These are phyloP conservation scores for Tricholoma matsutake DNA, from an alignment of 768 basidiomycete species.

Conservation along the genomic window DNA sequence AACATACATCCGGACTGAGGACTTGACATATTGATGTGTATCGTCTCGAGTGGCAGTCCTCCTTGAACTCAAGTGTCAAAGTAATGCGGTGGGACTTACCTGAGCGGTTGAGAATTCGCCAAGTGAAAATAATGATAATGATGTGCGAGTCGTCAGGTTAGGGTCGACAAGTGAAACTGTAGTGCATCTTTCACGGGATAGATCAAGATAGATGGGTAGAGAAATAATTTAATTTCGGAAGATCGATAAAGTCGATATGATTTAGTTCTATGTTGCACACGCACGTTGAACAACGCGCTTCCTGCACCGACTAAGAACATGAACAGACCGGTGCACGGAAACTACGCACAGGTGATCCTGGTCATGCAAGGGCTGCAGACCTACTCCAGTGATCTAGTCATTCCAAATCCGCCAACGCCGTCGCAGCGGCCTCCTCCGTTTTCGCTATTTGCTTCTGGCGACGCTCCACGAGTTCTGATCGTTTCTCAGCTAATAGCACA, in stretches of 20 bases:
- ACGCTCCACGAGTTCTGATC: slow-evolving; percentile 52
- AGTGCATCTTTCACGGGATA: not conserved
- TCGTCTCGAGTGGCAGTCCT: too few species aligned
- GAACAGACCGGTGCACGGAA: not conserved
- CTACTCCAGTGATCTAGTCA: slow-evolving; percentile 4
- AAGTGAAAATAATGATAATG: too few species aligned
- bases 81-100: too few species aligned
- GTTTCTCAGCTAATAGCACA: slow-evolving; percentile 61
- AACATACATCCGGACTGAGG: too few species aligned
- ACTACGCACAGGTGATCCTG: slow-evolving; percentile 7
- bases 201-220: not conserved
- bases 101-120: too few species aligned
- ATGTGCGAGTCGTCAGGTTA: not conserved
- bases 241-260: not conserved
- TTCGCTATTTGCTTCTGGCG: slow-evolving; percentile 37
- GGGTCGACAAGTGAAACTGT: not conserved
- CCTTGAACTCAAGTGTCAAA: too few species aligned
- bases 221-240: not conserved
- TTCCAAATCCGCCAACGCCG: slow-evolving; percentile 14
- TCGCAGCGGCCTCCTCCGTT: slow-evolving; percentile 26
- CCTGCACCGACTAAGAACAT: not conserved
- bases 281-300: not conserved
- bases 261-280: not conserved
- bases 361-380: not conserved
- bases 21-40: too few species aligned